Evolutionary conservation across 495 filamentous ascomycete genomes (phyloP), one percentile per base, ranked within the genome.

Genomic region (Aspergillus carlsbadensis): DNA sequence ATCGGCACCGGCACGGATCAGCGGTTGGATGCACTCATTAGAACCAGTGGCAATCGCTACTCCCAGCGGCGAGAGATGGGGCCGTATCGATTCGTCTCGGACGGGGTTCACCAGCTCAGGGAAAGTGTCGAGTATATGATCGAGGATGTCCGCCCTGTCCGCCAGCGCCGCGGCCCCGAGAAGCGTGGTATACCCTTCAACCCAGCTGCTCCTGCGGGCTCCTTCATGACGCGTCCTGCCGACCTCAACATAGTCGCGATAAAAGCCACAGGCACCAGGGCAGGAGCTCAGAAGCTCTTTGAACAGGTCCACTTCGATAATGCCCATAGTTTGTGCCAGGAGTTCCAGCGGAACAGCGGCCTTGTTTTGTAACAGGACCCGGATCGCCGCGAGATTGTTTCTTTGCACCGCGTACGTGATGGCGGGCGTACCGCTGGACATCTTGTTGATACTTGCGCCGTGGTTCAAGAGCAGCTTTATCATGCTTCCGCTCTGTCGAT

Each of bases 341-440:
- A 20, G 51, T 4, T 37, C 17, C 7, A 37, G 20, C 13, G 45
- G n/a, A 17, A 57, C 45, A 33, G 22, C 41, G 36, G 45, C 35
- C 2, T 43, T 36, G 26, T 26, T n/a, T 8, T 35, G 35, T 29
- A 29, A 29, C 15, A 57, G 45, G 5, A 18, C 26, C 3, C 26
- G 35, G 7, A 57, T 37, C 1, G 18, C 46, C 39, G 10, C 29
- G 11, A 14, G 13, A 43, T 37, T 29, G 15, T 50, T 37, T 17
- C 18, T 35, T 29, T 29, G 26, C 24, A 57, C 33, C 6, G 55
- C 55, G 43, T 21, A 52, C 10, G 42, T 20, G 3, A 57, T 24
- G 20, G 55, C 36, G 5, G 46, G 18, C 3, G 20, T 13, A 35
- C 24, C 37, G 11, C 41, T 33, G 24, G 50, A 43, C 3, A 35